Percentiles rank a stretch among this genome's conserved stretches.
Evolutionary conservation across 306 rosid genomes (phyloP).

Genomic region (Corylus avellana): DNA sequence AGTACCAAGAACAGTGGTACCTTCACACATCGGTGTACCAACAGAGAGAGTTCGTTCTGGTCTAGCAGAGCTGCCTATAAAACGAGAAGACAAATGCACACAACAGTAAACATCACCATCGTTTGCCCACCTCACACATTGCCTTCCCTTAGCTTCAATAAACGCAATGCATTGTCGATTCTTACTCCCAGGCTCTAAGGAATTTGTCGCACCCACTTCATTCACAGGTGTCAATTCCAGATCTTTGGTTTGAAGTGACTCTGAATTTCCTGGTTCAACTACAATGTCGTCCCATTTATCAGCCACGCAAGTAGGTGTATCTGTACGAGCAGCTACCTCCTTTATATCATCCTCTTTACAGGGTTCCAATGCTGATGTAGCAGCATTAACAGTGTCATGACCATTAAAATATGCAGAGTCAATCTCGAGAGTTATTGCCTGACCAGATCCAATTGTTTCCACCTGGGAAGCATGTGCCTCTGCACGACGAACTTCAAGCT

Average conservation of each 20-base stretch:
- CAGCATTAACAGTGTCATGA: constrained; percentile 45
- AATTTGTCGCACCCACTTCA: constrained; percentile 41
- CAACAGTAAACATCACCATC: constrained; percentile 99
- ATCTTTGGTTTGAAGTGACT: constrained; percentile 45
- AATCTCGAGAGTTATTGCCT: constrained; percentile 57
- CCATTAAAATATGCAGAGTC: constrained; percentile 64
- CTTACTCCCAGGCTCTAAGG: constrained; percentile 59
- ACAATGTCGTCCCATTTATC: constrained; percentile 64
- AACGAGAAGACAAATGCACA: constrained; percentile 92
- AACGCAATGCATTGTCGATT: constrained; percentile 84
- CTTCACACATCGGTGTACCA: constrained; percentile 91
- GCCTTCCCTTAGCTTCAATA: constrained; percentile 97
- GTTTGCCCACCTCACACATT: constrained; percentile 99
- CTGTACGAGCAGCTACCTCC: constrained; percentile 41
- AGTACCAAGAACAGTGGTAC: constrained; percentile 95
- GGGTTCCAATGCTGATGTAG: constrained; percentile 49
- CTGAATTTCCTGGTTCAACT: constrained; percentile 52
- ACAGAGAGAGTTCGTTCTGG: constrained; percentile 50
- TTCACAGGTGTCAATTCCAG: constrained; percentile 60
- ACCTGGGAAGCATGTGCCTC: constrained; percentile 73
- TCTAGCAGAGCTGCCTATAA: constrained; percentile 61
- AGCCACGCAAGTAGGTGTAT: constrained; percentile 39
- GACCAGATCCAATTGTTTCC: constrained; percentile 56
- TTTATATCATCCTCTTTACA: constrained; percentile 48
- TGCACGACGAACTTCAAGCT: constrained; percentile 98